A percentile compares a stretch with the other conserved stretches of the same genome.
These are phyloP conservation scores for Iberis pinnata DNA, from an alignment of 345 rosid genomes.

Conservation along the genomic window DNA sequence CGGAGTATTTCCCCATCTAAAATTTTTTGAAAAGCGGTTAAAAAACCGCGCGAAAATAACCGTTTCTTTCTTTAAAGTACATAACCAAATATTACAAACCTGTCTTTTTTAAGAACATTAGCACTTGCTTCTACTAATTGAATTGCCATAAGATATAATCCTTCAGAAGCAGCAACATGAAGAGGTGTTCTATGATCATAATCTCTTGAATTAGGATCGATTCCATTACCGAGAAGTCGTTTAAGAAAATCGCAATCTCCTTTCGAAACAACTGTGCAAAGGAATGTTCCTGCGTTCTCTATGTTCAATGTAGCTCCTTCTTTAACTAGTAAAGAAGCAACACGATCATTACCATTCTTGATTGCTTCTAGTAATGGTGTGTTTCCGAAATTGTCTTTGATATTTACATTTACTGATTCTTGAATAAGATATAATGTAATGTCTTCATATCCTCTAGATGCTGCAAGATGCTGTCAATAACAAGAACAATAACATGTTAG, in stretches of 20 bases:
- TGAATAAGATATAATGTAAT: constrained; percentile 55
- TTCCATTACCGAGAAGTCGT: constrained; percentile 49
- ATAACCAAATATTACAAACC: constrained; percentile 32
- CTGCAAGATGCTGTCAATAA: constrained; percentile 65
- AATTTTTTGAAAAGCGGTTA: neutral
- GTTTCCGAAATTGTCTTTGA: constrained; percentile 57
- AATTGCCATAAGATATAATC: constrained; percentile 37
- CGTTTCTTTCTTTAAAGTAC: neutral
- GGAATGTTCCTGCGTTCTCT: constrained; percentile 62
- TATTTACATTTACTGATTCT: constrained; percentile 44
- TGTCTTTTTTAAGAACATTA: constrained; percentile 60
- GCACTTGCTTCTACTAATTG: constrained; percentile 63
- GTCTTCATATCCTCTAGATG: constrained; percentile 65
- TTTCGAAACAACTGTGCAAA: constrained; percentile 50
- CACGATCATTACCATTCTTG: constrained; percentile 56
- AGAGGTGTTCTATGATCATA: constrained; percentile 73
- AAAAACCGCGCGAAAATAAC: neutral
- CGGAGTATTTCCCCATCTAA: constrained; percentile 83
- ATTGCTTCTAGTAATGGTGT: constrained; percentile 78
- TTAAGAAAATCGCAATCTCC: constrained; percentile 51
- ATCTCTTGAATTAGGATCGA: constrained; percentile 60
- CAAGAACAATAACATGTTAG: constrained; percentile 7
- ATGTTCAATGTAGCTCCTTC: constrained; percentile 52
- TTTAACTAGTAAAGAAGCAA: constrained; percentile 47
- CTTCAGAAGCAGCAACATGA: constrained; percentile 78